These are phyloP conservation scores for Epichloe uncinata DNA, from an alignment of 2,329 filamentous ascomycete species.

Conservation along the genomic window DNA sequence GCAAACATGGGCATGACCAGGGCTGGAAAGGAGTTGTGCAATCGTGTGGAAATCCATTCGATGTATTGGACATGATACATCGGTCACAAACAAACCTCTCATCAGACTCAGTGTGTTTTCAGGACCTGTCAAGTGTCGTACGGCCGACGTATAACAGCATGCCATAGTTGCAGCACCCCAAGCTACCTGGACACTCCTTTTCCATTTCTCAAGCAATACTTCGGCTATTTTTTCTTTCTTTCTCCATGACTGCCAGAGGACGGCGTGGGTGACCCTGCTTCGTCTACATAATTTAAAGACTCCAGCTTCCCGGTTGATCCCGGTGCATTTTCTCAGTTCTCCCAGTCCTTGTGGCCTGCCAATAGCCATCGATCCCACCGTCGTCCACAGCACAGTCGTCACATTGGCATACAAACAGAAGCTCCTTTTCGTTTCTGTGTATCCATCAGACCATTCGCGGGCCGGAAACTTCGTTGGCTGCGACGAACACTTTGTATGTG, in stretches of 20 bases:
- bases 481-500: slow-evolving; percentile 2
- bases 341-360: not conserved
- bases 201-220: not conserved
- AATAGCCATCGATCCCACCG: not conserved
- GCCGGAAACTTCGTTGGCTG: not conserved
- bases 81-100: slow-evolving; percentile 5
- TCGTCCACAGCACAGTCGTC: not conserved
- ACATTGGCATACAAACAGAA: not conserved
- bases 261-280: not conserved
- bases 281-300: not conserved
- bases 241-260: not conserved
- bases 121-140: slow-evolving; percentile 5
- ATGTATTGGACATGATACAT: slow-evolving; percentile 1
- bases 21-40: slow-evolving; percentile 4
- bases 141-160: slow-evolving; percentile 8
- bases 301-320: not conserved
- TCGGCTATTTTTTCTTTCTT: slow-evolving; percentile 5
- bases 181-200: slow-evolving; percentile 1
- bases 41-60: slow-evolving; percentile 4
- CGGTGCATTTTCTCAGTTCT: not conserved
- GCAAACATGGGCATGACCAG: slow-evolving; percentile 6
- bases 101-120: slow-evolving; percentile 5
- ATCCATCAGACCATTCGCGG: not conserved
- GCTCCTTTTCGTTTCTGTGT: slow-evolving; percentile 2
- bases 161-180: slow-evolving; percentile 1